Evolutionary conservation across 2,329 filamentous ascomycete genomes (phyloP), one percentile per base, ranked within the genome.

Genomic region (Fonsecaea pugnacius): DNA sequence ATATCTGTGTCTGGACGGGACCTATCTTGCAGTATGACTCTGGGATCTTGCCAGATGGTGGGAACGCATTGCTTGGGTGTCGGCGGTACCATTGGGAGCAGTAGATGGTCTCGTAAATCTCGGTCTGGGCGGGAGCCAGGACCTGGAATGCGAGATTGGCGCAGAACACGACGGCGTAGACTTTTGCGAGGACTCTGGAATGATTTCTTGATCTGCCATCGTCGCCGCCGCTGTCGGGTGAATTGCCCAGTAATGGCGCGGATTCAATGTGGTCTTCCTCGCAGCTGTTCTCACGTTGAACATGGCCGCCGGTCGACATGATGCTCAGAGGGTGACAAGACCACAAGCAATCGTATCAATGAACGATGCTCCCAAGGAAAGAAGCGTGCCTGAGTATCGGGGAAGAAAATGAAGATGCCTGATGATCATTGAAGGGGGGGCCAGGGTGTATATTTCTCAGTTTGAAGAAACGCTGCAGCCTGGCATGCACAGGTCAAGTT

Each of bases 1-100:
- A 81, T 68, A 84, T 67, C 70, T 80, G 78, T 53, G 80, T 75
- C 68, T 84, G 82, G 21, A 84, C 76, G 48, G 75, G 75, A 35
- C 78, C 76, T n/a, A 79, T 72, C 73, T 84, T 84, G 71, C 82
- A 84, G 67, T 80, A 68, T n/a, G 75, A 73, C 73, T 84, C 82
- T 1, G 76, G 73, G 16, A 84, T 77, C 27, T 75, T 73, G 12
- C 80, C 79, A 64, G 78, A 73, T 8, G 70, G 63, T 1, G 72
- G 73, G 67, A 83, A 80, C 64, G 78, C 73, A n/a, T 73, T 76
- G 18, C 79, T 75, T 62, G 83, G 79, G 53, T 76, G 71, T 33
- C 73, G 68, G 38, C 73, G 58, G 66, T 79, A 84, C 70, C 80
- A 79, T 36, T 77, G 74, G 21, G 78, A 74, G 69, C 81, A 84